Conservation (phyloP, 2,329 filamentous ascomycete genomes). For the Colletotrichum brevisporum region DNA sequence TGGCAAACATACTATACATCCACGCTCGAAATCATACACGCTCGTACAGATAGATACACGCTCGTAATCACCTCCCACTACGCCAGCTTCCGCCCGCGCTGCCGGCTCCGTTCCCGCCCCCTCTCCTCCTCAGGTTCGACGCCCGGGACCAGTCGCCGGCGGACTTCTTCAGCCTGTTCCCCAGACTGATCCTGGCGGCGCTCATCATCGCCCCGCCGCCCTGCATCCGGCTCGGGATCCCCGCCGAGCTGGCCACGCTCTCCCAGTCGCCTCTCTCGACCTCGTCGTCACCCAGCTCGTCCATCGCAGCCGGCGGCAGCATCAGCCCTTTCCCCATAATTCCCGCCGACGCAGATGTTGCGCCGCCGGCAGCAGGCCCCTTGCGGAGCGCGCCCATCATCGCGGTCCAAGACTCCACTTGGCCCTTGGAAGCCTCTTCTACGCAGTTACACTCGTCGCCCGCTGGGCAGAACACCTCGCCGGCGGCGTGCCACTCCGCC, state of each 20-base stretch:
- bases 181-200: slow-evolving; percentile 63
- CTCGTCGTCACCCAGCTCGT: slow-evolving; percentile 48
- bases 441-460: slow-evolving; percentile 76
- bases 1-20: not conserved
- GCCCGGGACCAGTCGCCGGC: slow-evolving; percentile 63
- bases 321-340: slow-evolving; percentile 25
- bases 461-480: slow-evolving; percentile 71
- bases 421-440: slow-evolving; percentile 67
- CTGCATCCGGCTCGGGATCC: slow-evolving; percentile 39
- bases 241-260: slow-evolving; percentile 48
- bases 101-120: slow-evolving; percentile 1
- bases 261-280: slow-evolving; percentile 55
- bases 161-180: slow-evolving; percentile 64
- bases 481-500: slow-evolving; percentile 70
- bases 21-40: not conserved
- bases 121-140: slow-evolving; percentile 50
- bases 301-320: slow-evolving; percentile 49
- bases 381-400: slow-evolving; percentile 62
- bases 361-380: slow-evolving; percentile 29
- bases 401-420: slow-evolving; percentile 74
- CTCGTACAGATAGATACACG: too few species aligned
- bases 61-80: slow-evolving; percentile 15
- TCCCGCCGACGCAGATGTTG: not conserved
- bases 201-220: slow-evolving; percentile 48
- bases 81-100: slow-evolving; percentile 13